Evolutionary conservation across 495 filamentous ascomycete genomes (phyloP).

Genomic region (Tuber calosporum): DNA sequence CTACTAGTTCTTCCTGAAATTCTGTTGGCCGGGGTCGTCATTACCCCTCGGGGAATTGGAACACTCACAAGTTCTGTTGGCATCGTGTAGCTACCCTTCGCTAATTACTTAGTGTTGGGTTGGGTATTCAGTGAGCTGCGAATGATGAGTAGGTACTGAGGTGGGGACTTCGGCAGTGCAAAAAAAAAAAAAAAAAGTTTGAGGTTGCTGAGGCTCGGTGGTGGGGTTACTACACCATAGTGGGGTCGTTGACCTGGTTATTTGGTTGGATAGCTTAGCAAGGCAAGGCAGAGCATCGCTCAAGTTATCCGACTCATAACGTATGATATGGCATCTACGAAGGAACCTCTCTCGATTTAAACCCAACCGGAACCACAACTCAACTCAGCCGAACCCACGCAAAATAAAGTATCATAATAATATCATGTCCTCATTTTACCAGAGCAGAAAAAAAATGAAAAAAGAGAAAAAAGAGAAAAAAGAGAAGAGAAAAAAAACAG

Average conservation of each 20-base stretch:
- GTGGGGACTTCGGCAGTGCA: neutral
- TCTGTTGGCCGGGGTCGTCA: neutral
- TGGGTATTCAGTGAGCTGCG: neutral
- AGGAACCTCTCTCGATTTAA: neutral
- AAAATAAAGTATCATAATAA: neutral
- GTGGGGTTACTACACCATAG: neutral
- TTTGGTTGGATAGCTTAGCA: neutral
- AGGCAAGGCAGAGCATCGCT: neutral
- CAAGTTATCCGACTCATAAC: neutral
- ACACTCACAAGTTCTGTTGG: slow-evolving; percentile 35
- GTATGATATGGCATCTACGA: neutral
- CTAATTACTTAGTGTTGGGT: neutral
- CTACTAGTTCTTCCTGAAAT: slow-evolving; percentile 39
- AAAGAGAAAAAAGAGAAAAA: too few relatives aligned
- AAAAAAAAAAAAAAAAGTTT: too few relatives aligned
- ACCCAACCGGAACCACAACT: neutral
- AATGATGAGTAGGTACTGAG: neutral
- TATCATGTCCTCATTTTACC: neutral
- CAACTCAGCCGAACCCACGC: neutral
- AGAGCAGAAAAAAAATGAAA: neutral
- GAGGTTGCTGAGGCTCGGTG: neutral
- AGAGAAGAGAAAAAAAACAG: neutral
- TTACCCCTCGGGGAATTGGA: neutral
- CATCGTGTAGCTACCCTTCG: slow-evolving; percentile 23
- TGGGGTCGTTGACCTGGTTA: neutral